These are phyloP conservation scores for Flaveria linearis DNA, from an alignment of 129 eudicot genomes.

Conservation along the genomic window DNA sequence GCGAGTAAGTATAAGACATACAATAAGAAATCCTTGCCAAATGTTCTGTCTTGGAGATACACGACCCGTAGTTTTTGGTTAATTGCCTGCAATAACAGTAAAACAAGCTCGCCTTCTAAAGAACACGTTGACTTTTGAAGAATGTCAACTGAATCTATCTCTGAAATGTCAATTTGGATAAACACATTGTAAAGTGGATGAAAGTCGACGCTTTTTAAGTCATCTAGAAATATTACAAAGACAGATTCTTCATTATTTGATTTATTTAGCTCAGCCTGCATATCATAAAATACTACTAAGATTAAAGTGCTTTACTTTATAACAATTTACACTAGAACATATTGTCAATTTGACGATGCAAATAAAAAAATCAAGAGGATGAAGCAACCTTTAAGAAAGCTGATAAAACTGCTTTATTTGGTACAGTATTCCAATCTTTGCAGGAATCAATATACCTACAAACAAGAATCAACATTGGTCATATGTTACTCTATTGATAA, in stretches of 20 bases:
- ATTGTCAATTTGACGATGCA: neutral
- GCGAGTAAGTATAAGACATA: constrained; percentile 34
- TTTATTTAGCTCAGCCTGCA: constrained; percentile 70
- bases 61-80: constrained; percentile 71
- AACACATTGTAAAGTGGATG: constrained; percentile 58
- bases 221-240: constrained; percentile 63
- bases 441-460: constrained; percentile 75
- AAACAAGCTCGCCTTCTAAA: constrained; percentile 63
- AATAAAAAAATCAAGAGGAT: neutral
- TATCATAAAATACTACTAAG: neutral
- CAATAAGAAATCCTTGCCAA: constrained; percentile 82
- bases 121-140: constrained; percentile 68
- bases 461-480: constrained; percentile 18
- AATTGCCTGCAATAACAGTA: constrained; percentile 63
- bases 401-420: constrained; percentile 58
- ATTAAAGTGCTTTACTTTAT: neutral
- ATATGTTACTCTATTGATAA: neutral
- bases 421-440: constrained; percentile 48
- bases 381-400: constrained; percentile 65
- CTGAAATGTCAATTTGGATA: constrained; percentile 58
- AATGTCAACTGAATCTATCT: constrained; percentile 83
- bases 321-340: neutral
- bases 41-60: constrained; percentile 67
- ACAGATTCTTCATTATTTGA: constrained; percentile 50
- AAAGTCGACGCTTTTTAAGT: constrained; percentile 63